These are phyloP conservation scores for Aurantiochytrium sp. DNA, from an alignment of 108 stramenopile species.

Conservation along the genomic window DNA sequence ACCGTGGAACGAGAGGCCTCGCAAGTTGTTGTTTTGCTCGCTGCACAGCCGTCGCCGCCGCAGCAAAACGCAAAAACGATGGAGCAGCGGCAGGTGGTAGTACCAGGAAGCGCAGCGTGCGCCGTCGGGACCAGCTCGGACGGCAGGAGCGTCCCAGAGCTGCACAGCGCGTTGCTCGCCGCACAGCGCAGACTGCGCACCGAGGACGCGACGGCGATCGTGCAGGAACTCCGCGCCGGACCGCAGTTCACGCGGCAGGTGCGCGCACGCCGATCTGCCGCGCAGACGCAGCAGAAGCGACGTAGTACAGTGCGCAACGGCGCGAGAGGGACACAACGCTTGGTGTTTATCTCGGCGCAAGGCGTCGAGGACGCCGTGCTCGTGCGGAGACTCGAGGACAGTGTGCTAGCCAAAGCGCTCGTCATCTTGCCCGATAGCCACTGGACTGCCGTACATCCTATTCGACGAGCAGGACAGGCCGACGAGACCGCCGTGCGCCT, in stretches of 20 bases:
- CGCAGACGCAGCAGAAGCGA: not conserved
- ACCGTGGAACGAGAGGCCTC: too few species aligned
- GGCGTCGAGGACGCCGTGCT: not conserved
- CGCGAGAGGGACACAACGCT: not conserved
- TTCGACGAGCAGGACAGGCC: not conserved
- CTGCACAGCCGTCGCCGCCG: too few species aligned
- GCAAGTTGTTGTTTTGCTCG: too few species aligned
- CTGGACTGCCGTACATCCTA: not conserved
- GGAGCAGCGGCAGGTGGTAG: too few species aligned
- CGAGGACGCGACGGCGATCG: not conserved
- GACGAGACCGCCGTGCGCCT: not conserved
- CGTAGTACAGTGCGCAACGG: too few species aligned
- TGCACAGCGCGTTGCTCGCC: not conserved
- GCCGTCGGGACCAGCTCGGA: not conserved
- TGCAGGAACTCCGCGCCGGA: not conserved
- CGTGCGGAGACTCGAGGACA: not conserved
- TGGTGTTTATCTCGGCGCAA: not conserved
- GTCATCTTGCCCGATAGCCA: not conserved
- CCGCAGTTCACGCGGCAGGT: not conserved
- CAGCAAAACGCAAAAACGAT: too few species aligned
- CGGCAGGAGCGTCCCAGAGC: not conserved
- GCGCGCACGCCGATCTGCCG: not conserved
- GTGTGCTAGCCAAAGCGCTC: not conserved
- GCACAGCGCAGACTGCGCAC: not conserved
- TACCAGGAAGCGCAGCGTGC: too few species aligned